phyloP scores from a whole-genome alignment of 164 flowering plant genomes.

The Tinospora cordifolia region DNA sequence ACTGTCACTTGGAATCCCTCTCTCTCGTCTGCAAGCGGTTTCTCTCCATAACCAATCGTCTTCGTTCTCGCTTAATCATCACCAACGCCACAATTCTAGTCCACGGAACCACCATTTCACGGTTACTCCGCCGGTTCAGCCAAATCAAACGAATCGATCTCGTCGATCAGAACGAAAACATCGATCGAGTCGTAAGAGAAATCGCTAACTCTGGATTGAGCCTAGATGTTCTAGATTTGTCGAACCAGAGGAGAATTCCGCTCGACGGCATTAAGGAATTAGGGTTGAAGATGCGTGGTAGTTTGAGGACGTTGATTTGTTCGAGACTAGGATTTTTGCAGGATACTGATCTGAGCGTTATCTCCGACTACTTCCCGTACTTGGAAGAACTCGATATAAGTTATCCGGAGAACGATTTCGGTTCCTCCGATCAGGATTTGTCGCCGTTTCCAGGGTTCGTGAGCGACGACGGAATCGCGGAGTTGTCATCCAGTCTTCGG shows the following conservation, averaged over 20 bases:
- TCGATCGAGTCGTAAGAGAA: constrained; percentile 23
- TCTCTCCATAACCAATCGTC: constrained; percentile 40
- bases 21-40: constrained; percentile 43
- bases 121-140: constrained; percentile 34
- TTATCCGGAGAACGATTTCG: constrained; percentile 21
- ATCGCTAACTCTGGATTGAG: constrained; percentile 25
- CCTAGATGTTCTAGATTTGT: constrained; percentile 35
- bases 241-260: constrained; percentile 33
- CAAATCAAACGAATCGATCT: constrained; percentile 30
- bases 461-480: neutral
- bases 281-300: constrained; percentile 21
- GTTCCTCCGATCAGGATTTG: neutral
- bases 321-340: constrained; percentile 16
- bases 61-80: constrained; percentile 31
- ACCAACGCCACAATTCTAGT: constrained; percentile 19
- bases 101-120: constrained; percentile 16
- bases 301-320: constrained; percentile 34
- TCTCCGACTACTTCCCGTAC: constrained; percentile 29
- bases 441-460: neutral
- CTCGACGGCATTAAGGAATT: constrained; percentile 17
- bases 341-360: constrained; percentile 29
- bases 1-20: constrained; percentile 29
- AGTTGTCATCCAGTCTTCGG: constrained; percentile 21
- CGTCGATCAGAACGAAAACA: constrained; percentile 16
- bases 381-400: constrained; percentile 56